Conservation (phyloP, 306 rosid species). For the Vigna nakashimae region DNA sequence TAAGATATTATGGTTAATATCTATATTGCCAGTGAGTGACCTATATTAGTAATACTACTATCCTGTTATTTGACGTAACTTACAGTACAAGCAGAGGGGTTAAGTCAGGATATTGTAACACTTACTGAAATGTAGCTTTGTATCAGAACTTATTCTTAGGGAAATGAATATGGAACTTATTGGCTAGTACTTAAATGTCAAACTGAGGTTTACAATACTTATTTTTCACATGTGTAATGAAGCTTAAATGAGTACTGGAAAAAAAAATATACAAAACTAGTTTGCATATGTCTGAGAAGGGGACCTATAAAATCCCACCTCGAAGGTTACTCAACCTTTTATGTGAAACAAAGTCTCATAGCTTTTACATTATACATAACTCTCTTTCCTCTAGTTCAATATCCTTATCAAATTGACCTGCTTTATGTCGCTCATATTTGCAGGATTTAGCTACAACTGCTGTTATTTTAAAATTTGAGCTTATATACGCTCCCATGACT, state of each 20-base stretch:
- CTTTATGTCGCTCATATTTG: slow-evolving; percentile 44
- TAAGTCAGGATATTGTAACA: neutral
- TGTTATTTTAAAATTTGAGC: slow-evolving; percentile 91
- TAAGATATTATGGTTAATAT: neutral
- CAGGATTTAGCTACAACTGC: slow-evolving; percentile 77
- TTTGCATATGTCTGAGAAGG: slow-evolving; percentile 14
- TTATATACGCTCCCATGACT: slow-evolving; percentile 70
- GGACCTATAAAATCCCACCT: slow-evolving; percentile 11
- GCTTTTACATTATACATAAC: neutral
- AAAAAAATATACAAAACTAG: neutral
- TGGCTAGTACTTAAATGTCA: neutral
- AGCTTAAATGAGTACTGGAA: neutral
- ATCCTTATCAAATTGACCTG: slow-evolving; percentile 15
- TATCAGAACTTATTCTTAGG: neutral
- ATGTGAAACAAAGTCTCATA: slow-evolving; percentile 9
- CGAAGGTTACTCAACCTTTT: slow-evolving; percentile 8
- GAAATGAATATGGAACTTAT: slow-evolving; percentile 1
- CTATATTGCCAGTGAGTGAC: neutral
- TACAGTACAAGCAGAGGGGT: neutral
- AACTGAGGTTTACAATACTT: slow-evolving; percentile 18
- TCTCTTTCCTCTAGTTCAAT: slow-evolving; percentile 18
- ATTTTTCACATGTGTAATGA: neutral
- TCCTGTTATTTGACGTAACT: neutral
- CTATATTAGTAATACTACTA: neutral
- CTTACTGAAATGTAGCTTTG: neutral